A percentile compares a stretch with the other conserved stretches of the same genome.
Evolutionary conservation across 768 basidiomycete genomes (phyloP).

Genomic region (Boletus eberwhitei): DNA sequence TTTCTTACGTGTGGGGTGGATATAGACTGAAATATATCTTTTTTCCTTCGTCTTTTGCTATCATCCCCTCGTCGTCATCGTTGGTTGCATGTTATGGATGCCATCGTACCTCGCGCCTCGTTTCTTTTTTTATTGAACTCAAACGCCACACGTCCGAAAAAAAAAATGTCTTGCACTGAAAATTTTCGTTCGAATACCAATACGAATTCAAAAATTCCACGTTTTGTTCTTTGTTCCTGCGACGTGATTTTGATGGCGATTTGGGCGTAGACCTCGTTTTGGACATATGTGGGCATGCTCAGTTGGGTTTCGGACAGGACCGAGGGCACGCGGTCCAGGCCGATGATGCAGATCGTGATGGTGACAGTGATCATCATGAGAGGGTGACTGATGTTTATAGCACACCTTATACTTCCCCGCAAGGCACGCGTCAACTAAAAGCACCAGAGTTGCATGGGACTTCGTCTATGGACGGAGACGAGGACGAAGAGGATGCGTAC

Average conservation of each 20-base stretch:
- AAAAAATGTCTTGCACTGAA: slow-evolving; percentile 8
- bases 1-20: slow-evolving; percentile 39
- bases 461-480: slow-evolving; percentile 21
- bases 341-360: neutral
- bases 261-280: slow-evolving; percentile 4
- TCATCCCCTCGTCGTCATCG: slow-evolving; percentile 16
- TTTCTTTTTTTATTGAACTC: neutral
- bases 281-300: neutral
- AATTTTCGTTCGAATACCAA: slow-evolving; percentile 4
- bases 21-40: slow-evolving; percentile 80
- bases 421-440: slow-evolving; percentile 4
- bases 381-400: slow-evolving; percentile 19
- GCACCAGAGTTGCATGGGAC: slow-evolving; percentile 8
- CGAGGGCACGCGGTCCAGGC: neutral
- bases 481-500: slow-evolving; percentile 34
- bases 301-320: neutral
- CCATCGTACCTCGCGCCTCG: neutral
- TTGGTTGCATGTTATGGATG: slow-evolving; percentile 15
- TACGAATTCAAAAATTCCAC: slow-evolving; percentile 13
- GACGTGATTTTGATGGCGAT: slow-evolving; percentile 11
- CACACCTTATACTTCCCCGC: slow-evolving; percentile 24
- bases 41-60: slow-evolving; percentile 43
- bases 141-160: neutral
- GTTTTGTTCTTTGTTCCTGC: slow-evolving; percentile 2
- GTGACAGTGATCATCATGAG: slow-evolving; percentile 5